Percentiles rank a stretch among this genome's conserved stretches.
phyloP scores from a whole-genome alignment of 2,329 filamentous ascomycete species.

The Hymenoscyphus fraxineus region DNA sequence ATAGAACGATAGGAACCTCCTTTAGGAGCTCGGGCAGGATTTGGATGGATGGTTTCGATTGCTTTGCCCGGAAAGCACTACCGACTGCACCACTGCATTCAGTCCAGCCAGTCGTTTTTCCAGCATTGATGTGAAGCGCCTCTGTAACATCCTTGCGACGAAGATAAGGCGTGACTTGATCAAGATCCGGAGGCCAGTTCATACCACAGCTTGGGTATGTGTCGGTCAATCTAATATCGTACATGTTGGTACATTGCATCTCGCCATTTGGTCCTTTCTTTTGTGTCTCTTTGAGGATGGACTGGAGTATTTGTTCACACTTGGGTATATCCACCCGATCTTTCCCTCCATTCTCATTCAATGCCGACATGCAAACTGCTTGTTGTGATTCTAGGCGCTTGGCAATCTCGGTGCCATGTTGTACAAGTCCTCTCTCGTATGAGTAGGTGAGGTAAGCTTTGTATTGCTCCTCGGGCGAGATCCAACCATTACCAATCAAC shows the following conservation, averaged over 20 bases:
- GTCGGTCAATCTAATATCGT: conserved; percentile 86
- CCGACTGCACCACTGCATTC: conserved; percentile 85
- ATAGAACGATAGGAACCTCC: conserved; percentile 76
- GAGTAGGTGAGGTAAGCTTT: conserved; percentile 78
- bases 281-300: conserved; percentile 65
- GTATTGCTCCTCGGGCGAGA: conserved; percentile 87
- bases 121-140: conserved; percentile 77
- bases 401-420: conserved; percentile 60
- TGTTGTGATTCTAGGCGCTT: conserved; percentile 66
- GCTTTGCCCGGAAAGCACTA: conserved; percentile 61
- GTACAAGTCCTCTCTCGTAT: conserved; percentile 70
- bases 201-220: conserved; percentile 82
- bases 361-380: conserved; percentile 59
- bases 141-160: conserved; percentile 71
- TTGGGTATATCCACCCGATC: conserved; percentile 61
- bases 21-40: conserved; percentile 76
- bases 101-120: conserved; percentile 83
- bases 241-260: conserved; percentile 82
- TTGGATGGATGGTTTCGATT: conserved; percentile 69
- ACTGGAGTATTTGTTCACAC: conserved; percentile 75
- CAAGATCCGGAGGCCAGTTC: conserved; percentile 94
- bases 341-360: conserved; percentile 56
- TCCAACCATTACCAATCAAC: conserved; percentile 97
- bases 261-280: conserved; percentile 50
- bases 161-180: conserved; percentile 75